phyloP scores from a whole-genome alignment of 1,284 basidiomycete species.

The Cerioporus squamosus region DNA sequence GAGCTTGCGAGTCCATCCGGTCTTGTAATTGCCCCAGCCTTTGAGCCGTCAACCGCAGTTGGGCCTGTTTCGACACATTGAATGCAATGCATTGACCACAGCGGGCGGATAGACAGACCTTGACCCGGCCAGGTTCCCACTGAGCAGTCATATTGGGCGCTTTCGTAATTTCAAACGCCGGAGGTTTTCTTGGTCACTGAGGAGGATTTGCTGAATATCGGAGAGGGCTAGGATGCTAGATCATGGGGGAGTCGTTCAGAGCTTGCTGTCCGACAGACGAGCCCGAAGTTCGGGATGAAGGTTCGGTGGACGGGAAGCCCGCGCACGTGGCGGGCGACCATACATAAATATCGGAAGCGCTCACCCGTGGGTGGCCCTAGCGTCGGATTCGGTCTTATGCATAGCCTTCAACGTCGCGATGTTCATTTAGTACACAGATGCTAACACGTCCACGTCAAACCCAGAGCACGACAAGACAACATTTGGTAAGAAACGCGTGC shows the following conservation, averaged over 20 bases:
- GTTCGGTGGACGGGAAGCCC: not conserved
- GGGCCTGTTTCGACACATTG: slow-evolving; percentile 44
- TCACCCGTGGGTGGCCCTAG: too few relatives aligned
- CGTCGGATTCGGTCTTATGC: too few relatives aligned
- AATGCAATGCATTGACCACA: not conserved
- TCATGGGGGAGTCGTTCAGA: slow-evolving; percentile 3
- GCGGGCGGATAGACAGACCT: slow-evolving; percentile 38
- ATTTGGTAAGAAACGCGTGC: too few relatives aligned
- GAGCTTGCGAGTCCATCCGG: slow-evolving; percentile 65
- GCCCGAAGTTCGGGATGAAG: not conserved
- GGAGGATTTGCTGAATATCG: not conserved
- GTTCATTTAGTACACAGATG: too few relatives aligned
- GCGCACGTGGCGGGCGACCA: slow-evolving; percentile 5
- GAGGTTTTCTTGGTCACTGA: not conserved
- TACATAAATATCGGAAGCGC: too few relatives aligned
- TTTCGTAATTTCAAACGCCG: slow-evolving; percentile 1
- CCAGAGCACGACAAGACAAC: too few relatives aligned
- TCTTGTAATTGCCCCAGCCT: slow-evolving; percentile 71
- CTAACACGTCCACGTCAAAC: too few relatives aligned
- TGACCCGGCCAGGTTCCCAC: slow-evolving; percentile 52
- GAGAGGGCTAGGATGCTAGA: not conserved
- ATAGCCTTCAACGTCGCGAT: too few relatives aligned
- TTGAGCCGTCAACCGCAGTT: slow-evolving; percentile 66
- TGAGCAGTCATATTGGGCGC: slow-evolving; percentile 19
- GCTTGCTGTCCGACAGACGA: not conserved